Evolutionary conservation across 2,329 filamentous ascomycete species (phyloP).

Genomic region (Clathrospora elynae): DNA sequence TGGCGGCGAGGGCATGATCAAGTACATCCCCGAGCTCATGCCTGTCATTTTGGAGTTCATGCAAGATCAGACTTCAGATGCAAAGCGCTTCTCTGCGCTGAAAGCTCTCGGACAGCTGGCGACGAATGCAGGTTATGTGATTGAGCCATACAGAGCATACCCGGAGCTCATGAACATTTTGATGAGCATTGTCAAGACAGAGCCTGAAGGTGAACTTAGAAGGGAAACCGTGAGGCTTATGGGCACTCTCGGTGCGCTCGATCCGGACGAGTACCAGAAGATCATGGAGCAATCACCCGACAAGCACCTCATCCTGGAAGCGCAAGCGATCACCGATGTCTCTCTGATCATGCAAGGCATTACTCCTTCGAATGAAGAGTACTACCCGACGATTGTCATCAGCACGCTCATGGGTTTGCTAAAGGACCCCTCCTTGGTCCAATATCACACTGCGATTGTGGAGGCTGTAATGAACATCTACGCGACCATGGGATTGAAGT

Average conservation of each 20-base stretch:
- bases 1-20: conserved; percentile 89
- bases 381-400: conserved; percentile 97
- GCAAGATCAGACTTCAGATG: conserved; percentile 88
- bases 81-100: conserved; percentile 88
- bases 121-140: conserved; percentile 96
- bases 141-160: conserved; percentile 92
- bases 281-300: conserved; percentile 89
- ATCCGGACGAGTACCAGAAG: conserved; percentile 95
- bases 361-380: conserved; percentile 96
- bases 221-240: conserved; percentile 96
- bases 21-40: conserved; percentile 91
- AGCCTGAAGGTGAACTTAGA: conserved; percentile 82
- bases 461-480: conserved; percentile 99
- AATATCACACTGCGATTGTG: conserved; percentile 91
- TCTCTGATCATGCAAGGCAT: conserved; percentile 97
- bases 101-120: conserved; percentile 90
- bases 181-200: conserved; percentile 91
- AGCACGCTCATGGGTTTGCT: conserved; percentile 91
- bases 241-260: conserved; percentile 90
- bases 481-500: conserved; percentile 92
- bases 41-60: conserved; percentile 91
- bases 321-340: conserved; percentile 82
- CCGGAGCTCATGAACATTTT: conserved; percentile 90
- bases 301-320: conserved; percentile 70
- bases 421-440: conserved; percentile 84